A percentile compares a stretch with the other conserved stretches of the same genome.
phyloP scores from a whole-genome alignment of 345 rosid genomes.

The Durio zibethinus region DNA sequence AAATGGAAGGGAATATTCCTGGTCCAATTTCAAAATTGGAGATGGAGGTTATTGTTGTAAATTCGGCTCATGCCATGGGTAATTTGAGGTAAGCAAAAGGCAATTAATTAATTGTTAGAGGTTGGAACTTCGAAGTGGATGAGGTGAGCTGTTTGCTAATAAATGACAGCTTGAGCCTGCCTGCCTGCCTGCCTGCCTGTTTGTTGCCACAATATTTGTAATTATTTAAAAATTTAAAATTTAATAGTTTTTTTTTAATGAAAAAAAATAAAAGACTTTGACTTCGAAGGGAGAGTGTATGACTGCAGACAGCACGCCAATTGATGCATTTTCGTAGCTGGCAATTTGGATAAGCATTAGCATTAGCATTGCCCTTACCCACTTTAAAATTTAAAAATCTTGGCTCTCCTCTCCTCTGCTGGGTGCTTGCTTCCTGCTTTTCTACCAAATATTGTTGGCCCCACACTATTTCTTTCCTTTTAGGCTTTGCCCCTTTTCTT shows the following conservation, averaged over 20 bases:
- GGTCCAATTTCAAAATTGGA: background rate
- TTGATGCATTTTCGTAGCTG: background rate
- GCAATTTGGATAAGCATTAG: background rate
- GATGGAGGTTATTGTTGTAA: background rate
- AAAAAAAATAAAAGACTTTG: background rate
- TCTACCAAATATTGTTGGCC: too few species aligned
- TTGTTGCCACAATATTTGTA: background rate
- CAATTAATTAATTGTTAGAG: background rate
- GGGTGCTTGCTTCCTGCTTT: too few species aligned
- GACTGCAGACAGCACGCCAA: background rate
- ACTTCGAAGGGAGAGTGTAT: background rate
- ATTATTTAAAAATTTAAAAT: background rate
- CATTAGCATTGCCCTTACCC: background rate
- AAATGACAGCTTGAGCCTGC: conserved; percentile 23
- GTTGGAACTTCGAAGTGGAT: conserved; percentile 14
- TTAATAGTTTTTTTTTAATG: too few species aligned
- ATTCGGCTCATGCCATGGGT: background rate
- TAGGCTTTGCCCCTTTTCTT: too few species aligned
- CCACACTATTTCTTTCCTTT: too few species aligned
- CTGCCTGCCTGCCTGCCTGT: too few species aligned
- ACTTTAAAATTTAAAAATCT: too few species aligned
- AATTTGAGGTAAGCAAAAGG: background rate
- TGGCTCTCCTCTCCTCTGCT: too few species aligned
- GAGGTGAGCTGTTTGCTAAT: background rate
- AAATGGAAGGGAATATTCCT: too few species aligned